Evolutionary conservation across 306 rosid species (phyloP), one percentile per base, ranked within the genome.

Genomic region (Acacia crassicarpa): DNA sequence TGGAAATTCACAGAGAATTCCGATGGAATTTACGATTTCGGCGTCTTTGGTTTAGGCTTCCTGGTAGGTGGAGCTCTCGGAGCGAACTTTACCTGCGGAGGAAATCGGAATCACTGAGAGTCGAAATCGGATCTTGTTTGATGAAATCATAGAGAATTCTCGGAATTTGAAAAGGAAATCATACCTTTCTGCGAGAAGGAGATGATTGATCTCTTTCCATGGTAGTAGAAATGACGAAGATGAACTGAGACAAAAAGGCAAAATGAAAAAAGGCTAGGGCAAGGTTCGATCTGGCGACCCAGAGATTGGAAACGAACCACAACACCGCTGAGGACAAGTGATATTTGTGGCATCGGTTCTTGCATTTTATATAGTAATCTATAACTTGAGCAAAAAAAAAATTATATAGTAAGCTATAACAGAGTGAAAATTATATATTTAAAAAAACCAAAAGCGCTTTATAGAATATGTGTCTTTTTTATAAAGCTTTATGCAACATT

Each of bases 11-110:
- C n/a, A 70, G 46, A 43, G 59, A 84, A 53, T 27, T 69, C 46
- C 10, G 25, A 51, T 6, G 66, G 46, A 78, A 75, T 40, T 38
- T 89, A 92, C 97, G 63, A 76, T 86, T 84, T 62, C 10, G 72
- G 41, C 10, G 76, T 27, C 2, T 43, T 49, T 7, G 87, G 70
- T 38, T 76, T 85, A 65, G 79, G 80, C 43, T 78, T 89, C 45
- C 79, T 71, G 53, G 84, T 85, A 22, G 82, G 79, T 30, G 79
- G 63, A 54, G 86, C 59, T 84, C 67, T 91, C 44, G 98, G 98
- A 10, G 76, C 8, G 82, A 81, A 94, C 83, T 80, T 92, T 2
- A 33, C 30, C 96, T 90, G 89, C 44, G 68, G 8, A 80, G 5
- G 61, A 35, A 82, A 45, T 48, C 40, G 48, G 27, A 40, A 45